A percentile compares a stretch with the other conserved stretches of the same genome.
These are phyloP conservation scores for Pythium chondricola DNA, from an alignment of 352 stramenopile genomes.

Conservation along the genomic window DNA sequence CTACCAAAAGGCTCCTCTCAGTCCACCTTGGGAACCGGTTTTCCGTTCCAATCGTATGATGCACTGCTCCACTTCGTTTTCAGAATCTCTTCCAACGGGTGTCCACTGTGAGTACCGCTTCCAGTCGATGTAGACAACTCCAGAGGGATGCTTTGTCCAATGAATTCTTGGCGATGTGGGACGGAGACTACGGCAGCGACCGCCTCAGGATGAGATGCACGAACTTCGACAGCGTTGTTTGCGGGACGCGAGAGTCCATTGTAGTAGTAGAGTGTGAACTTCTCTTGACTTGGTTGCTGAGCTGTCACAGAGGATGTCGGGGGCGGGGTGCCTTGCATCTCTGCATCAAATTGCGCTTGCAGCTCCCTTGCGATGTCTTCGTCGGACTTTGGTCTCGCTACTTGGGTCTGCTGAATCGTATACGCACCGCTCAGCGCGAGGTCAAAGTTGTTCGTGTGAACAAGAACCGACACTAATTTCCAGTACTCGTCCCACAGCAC, in stretches of 20 bases:
- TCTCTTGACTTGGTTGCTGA: neutral
- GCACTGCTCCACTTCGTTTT: conserved; percentile 67
- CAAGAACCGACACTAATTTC: conserved; percentile 72
- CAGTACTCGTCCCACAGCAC: conserved; percentile 92
- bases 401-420: neutral
- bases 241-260: conserved; percentile 26
- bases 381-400: conserved; percentile 43
- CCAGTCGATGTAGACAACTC: conserved; percentile 19
- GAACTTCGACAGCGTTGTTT: too few species aligned
- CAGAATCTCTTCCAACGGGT: conserved; percentile 69
- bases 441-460: conserved; percentile 69
- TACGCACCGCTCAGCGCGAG: conserved; percentile 53
- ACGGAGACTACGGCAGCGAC: too few species aligned
- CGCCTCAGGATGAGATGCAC: too few species aligned
- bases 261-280: conserved; percentile 40
- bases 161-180: too few species aligned
- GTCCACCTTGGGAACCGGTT: conserved; percentile 39
- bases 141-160: conserved; percentile 64
- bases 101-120: conserved; percentile 38
- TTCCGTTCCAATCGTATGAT: conserved; percentile 40
- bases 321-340: conserved; percentile 8
- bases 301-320: neutral
- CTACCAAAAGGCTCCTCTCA: neutral
- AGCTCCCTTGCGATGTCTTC: conserved; percentile 64
- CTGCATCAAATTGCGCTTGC: conserved; percentile 70